These are phyloP conservation scores for Kwoniella dejecticola DNA, from an alignment of 768 basidiomycete genomes.

Conservation along the genomic window DNA sequence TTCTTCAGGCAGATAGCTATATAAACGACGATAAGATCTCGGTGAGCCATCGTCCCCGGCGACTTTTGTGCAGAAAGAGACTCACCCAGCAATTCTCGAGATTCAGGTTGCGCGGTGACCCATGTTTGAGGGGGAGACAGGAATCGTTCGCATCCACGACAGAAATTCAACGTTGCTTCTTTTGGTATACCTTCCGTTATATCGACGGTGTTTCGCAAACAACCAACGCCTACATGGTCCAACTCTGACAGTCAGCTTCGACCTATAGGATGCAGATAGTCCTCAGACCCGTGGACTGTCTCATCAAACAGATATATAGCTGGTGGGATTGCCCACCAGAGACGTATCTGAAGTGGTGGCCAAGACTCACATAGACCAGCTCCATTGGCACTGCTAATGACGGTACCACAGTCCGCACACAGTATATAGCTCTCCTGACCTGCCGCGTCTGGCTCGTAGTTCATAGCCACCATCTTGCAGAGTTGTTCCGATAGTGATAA, in stretches of 20 bases:
- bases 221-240: conserved; percentile 48
- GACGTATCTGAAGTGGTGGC: conserved; percentile 4
- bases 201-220: conserved; percentile 68
- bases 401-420: conserved; percentile 55
- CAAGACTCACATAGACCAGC: conserved; percentile 50
- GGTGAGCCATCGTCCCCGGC: no score
- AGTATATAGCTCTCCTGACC: conserved; percentile 53
- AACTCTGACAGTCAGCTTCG: neutral
- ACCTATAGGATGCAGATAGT: no score
- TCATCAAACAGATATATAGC: neutral
- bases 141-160: conserved; percentile 91
- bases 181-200: conserved; percentile 97
- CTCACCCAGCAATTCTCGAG: conserved; percentile 75
- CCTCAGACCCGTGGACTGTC: no score
- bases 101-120: conserved; percentile 84
- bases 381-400: conserved; percentile 51
- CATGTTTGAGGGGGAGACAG: conserved; percentile 85
- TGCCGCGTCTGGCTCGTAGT: conserved; percentile 48
- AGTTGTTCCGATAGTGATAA: conserved; percentile 17
- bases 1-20: conserved; percentile 87
- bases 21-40: neutral
- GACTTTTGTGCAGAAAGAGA: no score
- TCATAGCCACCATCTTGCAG: conserved; percentile 51
- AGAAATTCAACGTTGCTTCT: conserved; percentile 83
- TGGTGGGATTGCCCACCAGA: neutral